A percentile compares a stretch with the other conserved stretches of the same genome.
phyloP scores from a whole-genome alignment of 371 early-diverging fungal genomes.

The Sanchytrium tribonematis region DNA sequence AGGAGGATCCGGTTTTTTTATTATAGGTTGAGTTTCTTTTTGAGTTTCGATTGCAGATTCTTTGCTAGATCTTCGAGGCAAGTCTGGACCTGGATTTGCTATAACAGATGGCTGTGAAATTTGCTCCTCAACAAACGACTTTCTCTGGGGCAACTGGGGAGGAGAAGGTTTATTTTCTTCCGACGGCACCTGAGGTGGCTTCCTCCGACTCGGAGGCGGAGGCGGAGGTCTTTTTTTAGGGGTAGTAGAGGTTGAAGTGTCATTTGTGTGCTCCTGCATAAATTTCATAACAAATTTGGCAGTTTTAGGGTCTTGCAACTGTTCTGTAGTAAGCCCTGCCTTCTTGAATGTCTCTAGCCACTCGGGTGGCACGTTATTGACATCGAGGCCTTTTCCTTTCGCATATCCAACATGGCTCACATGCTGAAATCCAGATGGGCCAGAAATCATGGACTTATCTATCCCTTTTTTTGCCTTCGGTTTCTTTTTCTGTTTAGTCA shows the following conservation, averaged over 20 bases:
- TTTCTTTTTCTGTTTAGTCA: neutral
- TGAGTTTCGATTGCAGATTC: too few species aligned
- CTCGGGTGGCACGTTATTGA: conserved; percentile 5
- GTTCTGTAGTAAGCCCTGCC: conserved; percentile 3
- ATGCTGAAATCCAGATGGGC: conserved; percentile 3
- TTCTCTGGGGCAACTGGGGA: neutral
- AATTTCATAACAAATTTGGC: conserved; percentile 4
- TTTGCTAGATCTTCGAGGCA: too few species aligned
- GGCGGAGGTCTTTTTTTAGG: conserved; percentile 2
- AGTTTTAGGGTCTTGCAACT: conserved; percentile 3
- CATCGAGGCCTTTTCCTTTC: conserved; percentile 3
- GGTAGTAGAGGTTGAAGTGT: neutral
- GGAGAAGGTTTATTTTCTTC: neutral
- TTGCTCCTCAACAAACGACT: too few species aligned
- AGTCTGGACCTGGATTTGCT: neutral
- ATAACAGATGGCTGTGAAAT: neutral
- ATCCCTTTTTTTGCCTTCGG: conserved; percentile 1
- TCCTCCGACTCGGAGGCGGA: neutral
- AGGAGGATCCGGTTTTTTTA: neutral
- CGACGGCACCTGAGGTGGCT: conserved; percentile 2
- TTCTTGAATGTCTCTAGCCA: conserved; percentile 4
- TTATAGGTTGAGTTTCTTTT: neutral
- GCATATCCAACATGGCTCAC: conserved; percentile 4
- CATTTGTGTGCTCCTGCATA: conserved; percentile 2
- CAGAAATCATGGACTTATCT: conserved; percentile 3